These are phyloP conservation scores for Mallotus repandus DNA, from an alignment of 441 rosid genomes.

Conservation along the genomic window DNA sequence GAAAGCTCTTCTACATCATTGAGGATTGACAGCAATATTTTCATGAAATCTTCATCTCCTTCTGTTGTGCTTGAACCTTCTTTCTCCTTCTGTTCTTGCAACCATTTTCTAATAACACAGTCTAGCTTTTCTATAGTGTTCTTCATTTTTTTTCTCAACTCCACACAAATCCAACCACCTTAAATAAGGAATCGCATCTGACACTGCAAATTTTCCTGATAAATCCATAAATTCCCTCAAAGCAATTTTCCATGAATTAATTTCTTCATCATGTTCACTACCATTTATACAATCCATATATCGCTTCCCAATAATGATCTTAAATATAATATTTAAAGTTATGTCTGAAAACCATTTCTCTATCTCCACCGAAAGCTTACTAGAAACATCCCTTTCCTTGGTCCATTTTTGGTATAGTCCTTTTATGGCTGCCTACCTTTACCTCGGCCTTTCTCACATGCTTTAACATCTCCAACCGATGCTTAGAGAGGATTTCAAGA, in stretches of 20 bases:
- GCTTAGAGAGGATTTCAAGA: constrained; percentile 3
- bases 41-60: too few species aligned
- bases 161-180: too few species aligned
- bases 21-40: too few species aligned
- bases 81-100: too few species aligned
- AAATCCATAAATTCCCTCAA: constrained; percentile 24
- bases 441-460: constrained; percentile 25
- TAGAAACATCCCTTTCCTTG: not conserved
- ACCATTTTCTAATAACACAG: too few species aligned
- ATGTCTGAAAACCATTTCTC: constrained; percentile 36
- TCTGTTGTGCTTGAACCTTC: too few species aligned
- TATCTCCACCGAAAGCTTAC: constrained; percentile 35
- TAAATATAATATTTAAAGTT: constrained; percentile 32
- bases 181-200: not conserved
- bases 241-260: constrained; percentile 11
- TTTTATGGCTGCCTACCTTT: constrained; percentile 17
- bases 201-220: constrained; percentile 30
- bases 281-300: constrained; percentile 17
- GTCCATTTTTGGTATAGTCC: constrained; percentile 25
- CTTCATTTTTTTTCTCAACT: too few species aligned
- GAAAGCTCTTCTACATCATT: too few species aligned
- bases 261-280: constrained; percentile 1
- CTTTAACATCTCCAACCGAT: not conserved
- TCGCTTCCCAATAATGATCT: constrained; percentile 35
- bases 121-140: too few species aligned